Evolutionary conservation across 192 early-diverging fungal genomes (phyloP).

Genomic region (Backusella morwellensis): DNA sequence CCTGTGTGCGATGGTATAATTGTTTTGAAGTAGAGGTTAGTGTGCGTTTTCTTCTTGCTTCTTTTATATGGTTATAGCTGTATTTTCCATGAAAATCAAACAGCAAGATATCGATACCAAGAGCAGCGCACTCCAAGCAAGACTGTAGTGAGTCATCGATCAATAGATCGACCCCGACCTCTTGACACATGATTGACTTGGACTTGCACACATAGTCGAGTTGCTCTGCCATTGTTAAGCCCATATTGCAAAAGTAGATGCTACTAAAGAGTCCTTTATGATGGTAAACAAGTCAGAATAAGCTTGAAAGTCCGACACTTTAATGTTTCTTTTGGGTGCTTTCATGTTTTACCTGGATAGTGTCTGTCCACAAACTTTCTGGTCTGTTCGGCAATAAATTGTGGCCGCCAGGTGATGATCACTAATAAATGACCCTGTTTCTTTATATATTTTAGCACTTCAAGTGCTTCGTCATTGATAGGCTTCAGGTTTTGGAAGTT

Average conservation of each 20-base stretch:
- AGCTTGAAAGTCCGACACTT: background rate
- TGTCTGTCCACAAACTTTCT: conserved; percentile 54
- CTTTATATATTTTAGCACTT: conserved; percentile 54
- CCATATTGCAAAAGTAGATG: conserved; percentile 62
- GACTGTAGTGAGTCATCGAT: conserved; percentile 57
- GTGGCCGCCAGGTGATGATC: conserved; percentile 56
- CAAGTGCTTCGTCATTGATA: conserved; percentile 47
- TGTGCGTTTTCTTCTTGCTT: background rate
- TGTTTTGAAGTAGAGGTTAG: conserved; percentile 5
- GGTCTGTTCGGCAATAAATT: conserved; percentile 56
- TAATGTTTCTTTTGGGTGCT: background rate
- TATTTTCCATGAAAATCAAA: conserved; percentile 54
- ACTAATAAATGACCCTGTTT: conserved; percentile 49
- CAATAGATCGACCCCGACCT: conserved; percentile 52
- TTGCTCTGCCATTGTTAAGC: conserved; percentile 47
- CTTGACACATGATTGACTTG: conserved; percentile 52
- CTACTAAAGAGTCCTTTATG: conserved; percentile 51
- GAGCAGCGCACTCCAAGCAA: conserved; percentile 46
- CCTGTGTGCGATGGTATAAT: conserved; percentile 29
- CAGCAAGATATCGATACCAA: conserved; percentile 52
- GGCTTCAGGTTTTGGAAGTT: conserved; percentile 54
- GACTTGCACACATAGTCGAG: conserved; percentile 49
- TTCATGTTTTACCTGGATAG: conserved; percentile 45
- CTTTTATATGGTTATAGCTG: conserved; percentile 40
- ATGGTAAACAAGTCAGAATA: background rate